Conservation (phyloP, 805 yeast species). For the Nakazawaea molendinolei region DNA sequence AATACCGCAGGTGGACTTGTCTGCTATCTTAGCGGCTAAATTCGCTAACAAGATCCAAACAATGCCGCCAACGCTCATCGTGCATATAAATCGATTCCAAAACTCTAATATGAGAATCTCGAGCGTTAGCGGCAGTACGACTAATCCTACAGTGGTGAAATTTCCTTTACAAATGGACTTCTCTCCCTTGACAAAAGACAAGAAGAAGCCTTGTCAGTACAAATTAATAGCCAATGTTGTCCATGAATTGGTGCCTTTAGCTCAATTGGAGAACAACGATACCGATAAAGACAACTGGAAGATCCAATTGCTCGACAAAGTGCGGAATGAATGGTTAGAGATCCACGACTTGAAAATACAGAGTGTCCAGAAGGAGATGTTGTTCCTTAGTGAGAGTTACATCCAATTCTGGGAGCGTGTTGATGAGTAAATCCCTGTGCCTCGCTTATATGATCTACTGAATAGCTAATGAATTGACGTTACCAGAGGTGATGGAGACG, state of each 20-base stretch:
- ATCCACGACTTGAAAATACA: slow-evolving; percentile 45
- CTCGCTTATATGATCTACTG: slow-evolving; percentile 32
- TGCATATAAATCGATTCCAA: slow-evolving; percentile 51
- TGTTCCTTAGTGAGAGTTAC: slow-evolving; percentile 56
- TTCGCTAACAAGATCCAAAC: slow-evolving; percentile 27
- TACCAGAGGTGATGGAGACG: slow-evolving; percentile 79
- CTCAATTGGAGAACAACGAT: slow-evolving; percentile 9
- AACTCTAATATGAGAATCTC: slow-evolving; percentile 22
- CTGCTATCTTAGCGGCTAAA: slow-evolving; percentile 33
- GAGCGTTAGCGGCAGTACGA: slow-evolving; percentile 27
- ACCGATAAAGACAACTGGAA: slow-evolving; percentile 32
- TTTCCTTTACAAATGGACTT: slow-evolving; percentile 40
- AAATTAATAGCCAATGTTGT: slow-evolving; percentile 43
- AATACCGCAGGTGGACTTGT: slow-evolving; percentile 46
- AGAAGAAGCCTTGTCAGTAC: slow-evolving; percentile 26
- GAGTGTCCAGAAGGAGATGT: slow-evolving; percentile 44
- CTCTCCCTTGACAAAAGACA: slow-evolving; percentile 23
- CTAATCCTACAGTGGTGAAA: slow-evolving; percentile 59
- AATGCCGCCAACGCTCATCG: slow-evolving; percentile 47
- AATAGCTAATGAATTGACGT: slow-evolving; percentile 85
- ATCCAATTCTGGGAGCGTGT: slow-evolving; percentile 60
- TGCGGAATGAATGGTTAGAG: slow-evolving; percentile 47
- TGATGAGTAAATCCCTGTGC: not conserved
- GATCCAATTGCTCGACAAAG: slow-evolving; percentile 38
- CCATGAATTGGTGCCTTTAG: slow-evolving; percentile 23